Percentiles rank a stretch among this genome's conserved stretches.
Evolutionary conservation across 1,284 basidiomycete species (phyloP).

Genomic region (Wallemia mellicola): DNA sequence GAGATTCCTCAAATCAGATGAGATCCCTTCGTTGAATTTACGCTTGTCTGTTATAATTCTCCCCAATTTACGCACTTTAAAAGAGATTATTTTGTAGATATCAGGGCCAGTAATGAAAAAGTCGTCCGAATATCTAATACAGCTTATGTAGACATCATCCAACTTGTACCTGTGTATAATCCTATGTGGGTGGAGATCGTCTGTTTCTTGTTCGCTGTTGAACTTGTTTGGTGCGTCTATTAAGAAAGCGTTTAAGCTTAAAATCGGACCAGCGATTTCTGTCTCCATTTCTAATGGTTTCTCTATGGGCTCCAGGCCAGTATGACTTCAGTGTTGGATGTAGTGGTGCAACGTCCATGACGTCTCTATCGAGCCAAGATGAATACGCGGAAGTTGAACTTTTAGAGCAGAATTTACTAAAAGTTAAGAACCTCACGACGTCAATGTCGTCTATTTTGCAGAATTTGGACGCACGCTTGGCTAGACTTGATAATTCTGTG

Average conservation of each 20-base stretch:
- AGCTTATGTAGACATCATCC: not conserved
- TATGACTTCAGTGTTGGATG: not conserved
- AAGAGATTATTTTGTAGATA: not conserved
- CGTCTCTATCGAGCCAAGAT: not conserved
- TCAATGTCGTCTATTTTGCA: constrained; percentile 16
- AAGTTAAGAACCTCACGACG: constrained; percentile 13
- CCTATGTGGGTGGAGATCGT: not conserved
- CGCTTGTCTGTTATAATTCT: not conserved
- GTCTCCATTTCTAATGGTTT: not conserved
- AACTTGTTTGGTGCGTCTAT: not conserved
- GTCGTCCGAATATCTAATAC: not conserved
- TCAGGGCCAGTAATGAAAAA: not conserved
- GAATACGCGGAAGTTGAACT: constrained; percentile 15
- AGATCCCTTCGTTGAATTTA: not conserved
- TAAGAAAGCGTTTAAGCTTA: not conserved
- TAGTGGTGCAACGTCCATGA: not conserved
- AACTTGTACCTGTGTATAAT: not conserved
- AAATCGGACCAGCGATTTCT: not conserved
- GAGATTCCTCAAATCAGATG: not conserved
- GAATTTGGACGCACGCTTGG: constrained; percentile 16
- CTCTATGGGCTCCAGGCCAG: not conserved
- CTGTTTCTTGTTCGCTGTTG: not conserved
- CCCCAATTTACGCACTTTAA: not conserved
- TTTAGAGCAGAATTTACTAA: constrained; percentile 15
- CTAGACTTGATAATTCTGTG: constrained; percentile 13